Evolutionary conservation across 148 eudicot genomes (phyloP).

Genomic region (Rhododendron williamsianum): DNA sequence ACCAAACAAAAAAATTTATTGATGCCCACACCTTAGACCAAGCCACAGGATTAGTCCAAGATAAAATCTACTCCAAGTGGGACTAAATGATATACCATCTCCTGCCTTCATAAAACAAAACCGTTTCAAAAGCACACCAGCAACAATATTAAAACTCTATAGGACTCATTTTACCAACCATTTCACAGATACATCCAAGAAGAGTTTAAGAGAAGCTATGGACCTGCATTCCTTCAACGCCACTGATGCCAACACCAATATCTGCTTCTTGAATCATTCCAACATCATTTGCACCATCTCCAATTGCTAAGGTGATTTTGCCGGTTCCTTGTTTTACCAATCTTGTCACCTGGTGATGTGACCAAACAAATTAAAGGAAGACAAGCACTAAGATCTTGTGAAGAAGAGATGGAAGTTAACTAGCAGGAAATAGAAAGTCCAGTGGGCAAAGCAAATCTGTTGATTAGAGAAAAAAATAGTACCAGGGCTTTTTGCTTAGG

Average conservation of each 20-base stretch:
- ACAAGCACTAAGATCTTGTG: neutral
- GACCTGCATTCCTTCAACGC: too few relatives aligned
- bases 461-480: too few relatives aligned
- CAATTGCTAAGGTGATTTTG: too few relatives aligned
- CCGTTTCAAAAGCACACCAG: neutral
- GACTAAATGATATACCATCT: neutral
- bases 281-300: conserved; percentile 90
- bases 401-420: neutral
- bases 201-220: conserved; percentile 7
- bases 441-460: too few relatives aligned
- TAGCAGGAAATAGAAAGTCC: neutral
- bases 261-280: too few relatives aligned
- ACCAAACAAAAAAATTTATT: neutral
- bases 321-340: too few relatives aligned
- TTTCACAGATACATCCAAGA: neutral
- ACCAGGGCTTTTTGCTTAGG: too few relatives aligned
- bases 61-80: neutral
- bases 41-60: neutral
- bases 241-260: too few relatives aligned
- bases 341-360: too few relatives aligned
- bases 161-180: neutral
- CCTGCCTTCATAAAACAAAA: neutral
- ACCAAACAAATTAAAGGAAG: neutral
- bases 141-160: neutral
- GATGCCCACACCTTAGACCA: neutral